phyloP scores from a whole-genome alignment of 2,329 filamentous ascomycete genomes.

The Magnaporthiopsis rhizophila region DNA sequence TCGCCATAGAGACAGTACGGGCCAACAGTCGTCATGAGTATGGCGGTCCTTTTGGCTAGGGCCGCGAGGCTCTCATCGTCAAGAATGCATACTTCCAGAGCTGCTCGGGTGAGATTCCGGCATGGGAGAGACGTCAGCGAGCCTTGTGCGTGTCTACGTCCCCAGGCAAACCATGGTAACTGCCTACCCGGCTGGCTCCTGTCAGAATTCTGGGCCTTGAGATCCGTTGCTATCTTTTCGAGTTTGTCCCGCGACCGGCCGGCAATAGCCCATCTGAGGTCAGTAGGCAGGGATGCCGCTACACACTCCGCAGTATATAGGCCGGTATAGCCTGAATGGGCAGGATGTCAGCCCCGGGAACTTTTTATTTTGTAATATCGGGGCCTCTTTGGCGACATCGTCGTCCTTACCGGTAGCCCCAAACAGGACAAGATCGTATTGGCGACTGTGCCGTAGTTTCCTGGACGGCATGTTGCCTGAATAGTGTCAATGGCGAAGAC shows the following conservation, averaged over 20 bases:
- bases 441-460: conserved; percentile 34
- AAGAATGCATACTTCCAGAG: conserved; percentile 44
- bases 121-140: not conserved
- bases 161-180: not conserved
- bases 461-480: conserved; percentile 20
- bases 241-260: conserved; percentile 76
- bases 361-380: not conserved
- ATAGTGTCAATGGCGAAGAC: too few relatives aligned
- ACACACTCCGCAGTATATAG: conserved; percentile 70
- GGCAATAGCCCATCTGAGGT: conserved; percentile 80
- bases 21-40: conserved; percentile 52
- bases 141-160: not conserved
- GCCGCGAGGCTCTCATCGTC: conserved; percentile 35
- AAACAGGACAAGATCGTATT: conserved; percentile 50
- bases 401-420: conserved; percentile 45
- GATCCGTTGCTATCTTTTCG: conserved; percentile 55
- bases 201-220: conserved; percentile 60
- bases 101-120: conserved; percentile 19
- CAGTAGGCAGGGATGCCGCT: conserved; percentile 58
- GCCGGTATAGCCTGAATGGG: conserved; percentile 71
- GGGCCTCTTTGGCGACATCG: too few relatives aligned
- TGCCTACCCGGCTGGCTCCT: conserved; percentile 59
- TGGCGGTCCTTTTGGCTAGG: conserved; percentile 47
- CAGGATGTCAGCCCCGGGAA: not conserved
- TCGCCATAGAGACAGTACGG: conserved; percentile 52